Evolutionary conservation across 441 rosid genomes (phyloP), one percentile per base, ranked within the genome.

Genomic region (Populus hybrid): DNA sequence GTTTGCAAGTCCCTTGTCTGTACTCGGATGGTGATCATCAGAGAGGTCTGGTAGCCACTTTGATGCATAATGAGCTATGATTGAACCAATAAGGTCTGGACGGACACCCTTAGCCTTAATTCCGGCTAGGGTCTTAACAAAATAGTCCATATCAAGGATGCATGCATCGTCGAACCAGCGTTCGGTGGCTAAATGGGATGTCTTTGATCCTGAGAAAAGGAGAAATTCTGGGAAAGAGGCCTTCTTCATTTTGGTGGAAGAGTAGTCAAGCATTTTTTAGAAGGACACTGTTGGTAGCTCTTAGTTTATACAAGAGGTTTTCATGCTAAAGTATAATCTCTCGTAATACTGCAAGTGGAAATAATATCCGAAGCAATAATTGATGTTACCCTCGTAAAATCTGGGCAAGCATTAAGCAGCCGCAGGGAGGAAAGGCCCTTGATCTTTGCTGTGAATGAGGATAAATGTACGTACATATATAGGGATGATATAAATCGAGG

Each of bases 31-130:
- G 42, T 54, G 23, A 6, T 78, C 87, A 8, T 61, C 68, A 7
- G 92, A 82, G 59, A 93, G 87, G 34, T 92, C 97, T 2, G 99
- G 95, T 35, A 93, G 88, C 97, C 98, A 92, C 79, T 89, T 93
- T 46, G 98, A 92, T 36, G 98, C 91, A 16, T 93, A 93, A 77
- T 95, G 99, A 34, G 87, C 86, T 10, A 95, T 90, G 83, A 93
- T 88, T 18, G 99, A 89, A 38, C 99, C 99, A 3, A 93, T 84
- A n/a, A 93, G 88, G 70, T 93, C 95, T 0, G 98, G 95, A 5
- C 92, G 89, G 65, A 90, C 98, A 0, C 95, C 97, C 42, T 93
- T 93, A 65, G 95, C 90, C 83, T 90, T 95, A 76, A 93, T 88
- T 59, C 90, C 90, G 2, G 89, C 76, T 30, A 95, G 81, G 81